A percentile compares a stretch with the other conserved stretches of the same genome.
phyloP scores from a whole-genome alignment of 257 asterid species.

The Fraxinus excelsior region DNA sequence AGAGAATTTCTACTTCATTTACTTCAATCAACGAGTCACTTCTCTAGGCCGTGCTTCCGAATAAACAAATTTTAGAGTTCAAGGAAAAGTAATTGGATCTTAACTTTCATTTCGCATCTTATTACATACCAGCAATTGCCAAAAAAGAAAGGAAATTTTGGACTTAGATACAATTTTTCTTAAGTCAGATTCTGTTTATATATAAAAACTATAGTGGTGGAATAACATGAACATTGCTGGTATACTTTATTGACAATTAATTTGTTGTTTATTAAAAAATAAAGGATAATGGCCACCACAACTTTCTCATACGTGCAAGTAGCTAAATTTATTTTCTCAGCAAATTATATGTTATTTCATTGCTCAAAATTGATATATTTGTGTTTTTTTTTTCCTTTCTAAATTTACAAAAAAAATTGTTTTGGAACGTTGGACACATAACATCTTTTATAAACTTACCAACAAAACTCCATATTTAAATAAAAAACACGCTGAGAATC shows the following conservation, averaged over 20 bases:
- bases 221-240: background rate
- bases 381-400: background rate
- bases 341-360: too few relatives aligned
- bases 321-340: background rate
- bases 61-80: too few relatives aligned
- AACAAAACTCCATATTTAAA: too few relatives aligned
- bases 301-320: conserved; percentile 13
- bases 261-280: background rate
- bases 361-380: too few relatives aligned
- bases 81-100: too few relatives aligned
- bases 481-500: too few relatives aligned
- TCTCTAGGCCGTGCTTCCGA: too few relatives aligned
- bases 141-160: background rate
- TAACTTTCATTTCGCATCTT: too few relatives aligned
- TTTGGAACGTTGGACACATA: background rate
- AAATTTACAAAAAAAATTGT: background rate
- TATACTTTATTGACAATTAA: background rate
- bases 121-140: background rate
- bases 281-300: conserved; percentile 28
- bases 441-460: too few relatives aligned
- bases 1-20: too few relatives aligned
- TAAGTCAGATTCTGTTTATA: background rate
- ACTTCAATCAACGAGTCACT: too few relatives aligned
- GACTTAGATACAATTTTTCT: background rate
- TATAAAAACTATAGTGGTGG: background rate